Base-by-base conservation (phyloP, 306 rosid species). In the Dalbergia cochinchinensis region DNA sequence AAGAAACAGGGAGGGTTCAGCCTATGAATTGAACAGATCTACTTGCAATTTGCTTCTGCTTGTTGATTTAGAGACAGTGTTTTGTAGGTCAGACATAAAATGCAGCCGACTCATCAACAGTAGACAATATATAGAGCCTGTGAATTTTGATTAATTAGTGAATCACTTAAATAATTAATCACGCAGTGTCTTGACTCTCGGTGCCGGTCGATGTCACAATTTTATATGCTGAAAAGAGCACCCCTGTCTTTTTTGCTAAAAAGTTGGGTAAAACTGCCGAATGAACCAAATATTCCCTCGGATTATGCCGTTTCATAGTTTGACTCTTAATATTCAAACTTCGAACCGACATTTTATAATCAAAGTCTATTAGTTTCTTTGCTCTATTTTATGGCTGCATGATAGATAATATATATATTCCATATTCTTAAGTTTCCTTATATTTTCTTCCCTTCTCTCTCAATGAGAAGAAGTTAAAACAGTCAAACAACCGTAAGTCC, bases 21-120 rank as follows among this genome's bases (percentile, higher is more conserved):
- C 31, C 31, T 26, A 2, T 44, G 12, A 8, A 10, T 44, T 44
- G 50, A 0, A 44, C 2, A 1, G 31, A 1, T 26, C 31, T 26
- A 44, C 11, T 44, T 44, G 50, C 50, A 44, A 44, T 44, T 11
- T 47, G 47, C 7, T 71, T 15, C 20, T 31, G 63, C n/a, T 54
- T 34, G 47, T 14, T 54, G 48, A 44, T 13, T 3, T 42, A 0
- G 9, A 11, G 7, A 18, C 20, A 77, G 54, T 68, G 69, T 77
- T 77, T 0, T 64, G 20, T 34, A 55, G 1, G 3, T 16, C 11
- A 48, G 42, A 74, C 65, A 5, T 55, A 74, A 22, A 18, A 59
- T 26, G 76, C 5, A 79, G 90, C 88, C 88, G 88, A 77, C 81
- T 76, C 58, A 71, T 22, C 69, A 74, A 44, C 47, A 58, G 5